Evolutionary conservation across 1,284 basidiomycete genomes (phyloP), one percentile per base, ranked within the genome.

Genomic region (Leccinum solheimii): DNA sequence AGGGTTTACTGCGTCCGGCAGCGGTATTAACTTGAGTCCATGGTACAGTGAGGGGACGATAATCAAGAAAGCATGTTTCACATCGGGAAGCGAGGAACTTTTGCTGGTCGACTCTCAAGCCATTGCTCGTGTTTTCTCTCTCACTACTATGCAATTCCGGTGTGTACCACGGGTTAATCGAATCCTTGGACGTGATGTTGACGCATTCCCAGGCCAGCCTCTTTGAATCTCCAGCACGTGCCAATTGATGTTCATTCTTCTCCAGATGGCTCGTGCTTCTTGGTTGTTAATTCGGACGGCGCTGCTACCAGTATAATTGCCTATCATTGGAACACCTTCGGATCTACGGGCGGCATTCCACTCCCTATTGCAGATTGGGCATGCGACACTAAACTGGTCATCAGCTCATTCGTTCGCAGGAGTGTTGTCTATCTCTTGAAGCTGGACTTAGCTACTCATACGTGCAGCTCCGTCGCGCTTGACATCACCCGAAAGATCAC

Each of bases 301-400:
- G 57, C 63, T 5, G 62, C 58, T 0, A 49, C 64, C 10, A 59
- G 59, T 3, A 61, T 82, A 10, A 70, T 70, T 4, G 79, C 80
- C 5, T 83, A 81, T 65, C 85, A 87, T 61, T 84, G 82, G 82
- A 74, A 72, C 2, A 84, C 81, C 0, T 86, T 87, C 65, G 85
- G 85, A 2, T 80, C 81, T 1, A 77, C 76, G 1, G 68, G 73
- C 11, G 84, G 84, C 11, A 77, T 81, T n/a, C 50, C 64, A 19
- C 67, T 83, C 3, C 64, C 71, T 23, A 64, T 80, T 19, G 63
- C 70, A 1, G 67, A 72, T 43, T 69, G 75, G 56, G 65, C 64
- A 4, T 66, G 66, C 19, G 64, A 71, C 19, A 64, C 68, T 6
- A 64, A 66, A 6, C 61, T 77, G 3, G 65, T 73, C 11, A 62